These are phyloP conservation scores for Eucommia ulmoides DNA, from an alignment of 257 asterid species.

Conservation along the genomic window DNA sequence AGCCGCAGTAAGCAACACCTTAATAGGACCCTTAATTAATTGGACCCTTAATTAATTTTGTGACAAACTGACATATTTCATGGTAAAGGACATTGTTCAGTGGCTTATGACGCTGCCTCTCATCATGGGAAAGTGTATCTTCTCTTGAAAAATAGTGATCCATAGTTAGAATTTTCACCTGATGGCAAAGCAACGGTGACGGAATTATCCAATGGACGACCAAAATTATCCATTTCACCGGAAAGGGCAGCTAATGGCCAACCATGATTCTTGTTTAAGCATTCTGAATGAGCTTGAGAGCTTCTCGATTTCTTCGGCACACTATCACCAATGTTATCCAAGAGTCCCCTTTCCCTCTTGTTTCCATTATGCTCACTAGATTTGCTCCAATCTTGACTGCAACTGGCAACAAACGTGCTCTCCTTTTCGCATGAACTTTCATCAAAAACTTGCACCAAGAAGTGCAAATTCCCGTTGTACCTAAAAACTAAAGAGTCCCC, in stretches of 20 bases:
- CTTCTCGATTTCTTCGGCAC: conserved; percentile 58
- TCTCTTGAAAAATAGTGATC: background rate
- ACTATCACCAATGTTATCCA: conserved; percentile 36
- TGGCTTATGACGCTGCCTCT: too few species aligned
- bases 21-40: too few species aligned
- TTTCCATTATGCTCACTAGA: conserved; percentile 16
- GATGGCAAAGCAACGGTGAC: conserved; percentile 54
- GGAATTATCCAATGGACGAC: conserved; percentile 17
- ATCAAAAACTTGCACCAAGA: conserved; percentile 67
- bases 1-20: too few species aligned
- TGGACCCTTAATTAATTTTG: too few species aligned
- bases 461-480: conserved; percentile 58
- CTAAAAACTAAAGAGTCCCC: conserved; percentile 45
- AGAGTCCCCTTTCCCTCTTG: conserved; percentile 52
- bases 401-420: conserved; percentile 36
- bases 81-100: too few species aligned
- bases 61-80: too few species aligned
- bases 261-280: conserved; percentile 16
- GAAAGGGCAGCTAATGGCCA: conserved; percentile 4
- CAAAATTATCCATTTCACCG: conserved; percentile 12
- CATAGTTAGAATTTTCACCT: conserved; percentile 24
- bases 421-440: conserved; percentile 70
- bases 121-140: background rate
- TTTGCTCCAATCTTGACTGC: conserved; percentile 45
- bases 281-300: conserved; percentile 24